Evolutionary conservation across 495 filamentous ascomycete genomes (phyloP).

Genomic region (Cercophora samala): DNA sequence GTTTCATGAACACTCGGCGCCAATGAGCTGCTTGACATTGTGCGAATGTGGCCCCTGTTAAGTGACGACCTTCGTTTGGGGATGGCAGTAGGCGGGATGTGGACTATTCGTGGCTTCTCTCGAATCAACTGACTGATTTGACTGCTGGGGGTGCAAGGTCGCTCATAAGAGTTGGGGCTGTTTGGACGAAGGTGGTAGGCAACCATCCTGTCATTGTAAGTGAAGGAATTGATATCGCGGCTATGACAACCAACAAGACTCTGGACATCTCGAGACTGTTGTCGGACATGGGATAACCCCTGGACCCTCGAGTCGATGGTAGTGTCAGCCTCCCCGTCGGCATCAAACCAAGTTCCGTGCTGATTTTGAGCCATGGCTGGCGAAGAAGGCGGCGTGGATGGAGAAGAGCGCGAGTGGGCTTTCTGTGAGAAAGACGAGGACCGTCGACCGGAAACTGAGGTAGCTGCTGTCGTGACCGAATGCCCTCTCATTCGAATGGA

Average conservation of each 20-base stretch:
- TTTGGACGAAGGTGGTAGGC: background rate
- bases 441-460: conserved; percentile 34
- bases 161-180: conserved; percentile 4
- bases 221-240: background rate
- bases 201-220: background rate
- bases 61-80: conserved; percentile 23
- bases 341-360: conserved; percentile 37
- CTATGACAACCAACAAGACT: background rate
- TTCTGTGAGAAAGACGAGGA: conserved; percentile 29
- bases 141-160: conserved; percentile 19
- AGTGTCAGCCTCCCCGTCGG: conserved; percentile 23
- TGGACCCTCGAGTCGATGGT: background rate
- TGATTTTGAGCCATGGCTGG: conserved; percentile 12
- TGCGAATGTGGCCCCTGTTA: conserved; percentile 1
- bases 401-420: conserved; percentile 19
- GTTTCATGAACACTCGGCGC: background rate
- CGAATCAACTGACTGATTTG: conserved; percentile 13
- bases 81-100: conserved; percentile 25
- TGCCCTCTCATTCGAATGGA: conserved; percentile 33
- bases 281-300: background rate
- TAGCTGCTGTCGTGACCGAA: conserved; percentile 37
- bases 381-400: conserved; percentile 12
- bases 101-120: conserved; percentile 24
- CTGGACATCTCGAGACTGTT: background rate
- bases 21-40: background rate